Conservation (phyloP, 2,329 filamentous ascomycete species). For the Penicillium concentricum region DNA sequence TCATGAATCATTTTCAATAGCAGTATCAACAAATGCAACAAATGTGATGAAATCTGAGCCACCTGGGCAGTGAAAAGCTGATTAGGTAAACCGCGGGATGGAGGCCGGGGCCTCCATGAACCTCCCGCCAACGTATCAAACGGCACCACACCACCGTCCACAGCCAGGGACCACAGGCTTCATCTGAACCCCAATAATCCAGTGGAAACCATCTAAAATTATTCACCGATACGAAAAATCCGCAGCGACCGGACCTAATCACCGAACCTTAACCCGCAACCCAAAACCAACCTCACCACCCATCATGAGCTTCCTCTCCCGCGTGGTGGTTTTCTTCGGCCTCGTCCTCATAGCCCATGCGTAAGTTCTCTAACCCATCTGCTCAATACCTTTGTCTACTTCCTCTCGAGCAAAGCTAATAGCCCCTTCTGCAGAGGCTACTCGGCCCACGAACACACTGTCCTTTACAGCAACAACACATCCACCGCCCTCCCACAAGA, state of each 20-base stretch:
- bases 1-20: background rate
- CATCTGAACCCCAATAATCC: background rate
- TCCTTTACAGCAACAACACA: slow-evolving; percentile 61
- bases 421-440: slow-evolving; percentile 67
- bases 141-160: background rate
- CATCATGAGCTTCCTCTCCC: slow-evolving; percentile 70
- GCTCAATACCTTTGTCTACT: background rate
- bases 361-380: slow-evolving; percentile 55
- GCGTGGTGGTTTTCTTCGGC: slow-evolving; percentile 69
- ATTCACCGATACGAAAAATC: background rate
- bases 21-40: background rate
- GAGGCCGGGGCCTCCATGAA: background rate
- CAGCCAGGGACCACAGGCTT: background rate
- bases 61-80: background rate
- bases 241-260: background rate
- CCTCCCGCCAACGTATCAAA: slow-evolving; percentile 1
- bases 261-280: background rate
- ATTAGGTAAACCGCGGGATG: slow-evolving; percentile 6
- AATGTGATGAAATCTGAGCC: background rate
- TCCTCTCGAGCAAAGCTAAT: background rate
- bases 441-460: slow-evolving; percentile 88
- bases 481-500: slow-evolving; percentile 70
- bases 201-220: background rate
- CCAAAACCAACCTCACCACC: slow-evolving; percentile 1
- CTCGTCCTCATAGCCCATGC: slow-evolving; percentile 79